Conservation (phyloP, 768 basidiomycete genomes). For the Tylopilus cervinicoccineus region DNA sequence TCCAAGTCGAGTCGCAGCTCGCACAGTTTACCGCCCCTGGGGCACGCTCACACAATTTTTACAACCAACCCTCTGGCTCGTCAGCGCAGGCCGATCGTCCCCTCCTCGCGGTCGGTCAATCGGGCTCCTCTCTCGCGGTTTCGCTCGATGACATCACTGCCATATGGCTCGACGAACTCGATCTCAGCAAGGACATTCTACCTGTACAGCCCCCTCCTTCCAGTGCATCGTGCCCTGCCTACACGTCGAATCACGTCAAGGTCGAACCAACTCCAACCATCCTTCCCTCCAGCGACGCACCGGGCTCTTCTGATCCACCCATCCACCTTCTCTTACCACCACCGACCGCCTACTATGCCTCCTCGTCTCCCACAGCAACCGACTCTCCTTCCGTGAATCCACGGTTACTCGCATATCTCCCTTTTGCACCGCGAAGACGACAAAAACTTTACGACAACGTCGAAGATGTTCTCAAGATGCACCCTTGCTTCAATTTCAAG, state of each 20-base stretch:
- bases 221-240: conserved; percentile 14
- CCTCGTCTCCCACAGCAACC: conserved; percentile 20
- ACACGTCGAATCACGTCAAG: conserved; percentile 27
- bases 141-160: conserved; percentile 53
- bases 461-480: conserved; percentile 42
- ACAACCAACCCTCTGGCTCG: conserved; percentile 10
- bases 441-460: conserved; percentile 37
- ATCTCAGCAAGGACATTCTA: conserved; percentile 30
- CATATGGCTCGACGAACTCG: conserved; percentile 59
- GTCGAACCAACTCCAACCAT: conserved; percentile 30
- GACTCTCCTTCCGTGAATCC: conserved; percentile 35
- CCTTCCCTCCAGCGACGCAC: conserved; percentile 22
- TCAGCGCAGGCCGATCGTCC: conserved; percentile 24
- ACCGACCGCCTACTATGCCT: conserved; percentile 17
- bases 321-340: conserved; percentile 21
- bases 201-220: conserved; percentile 15
- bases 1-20: conserved; percentile 61
- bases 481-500: conserved; percentile 48
- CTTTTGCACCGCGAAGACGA: conserved; percentile 35
- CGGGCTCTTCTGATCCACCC: conserved; percentile 18
- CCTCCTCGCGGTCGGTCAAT: conserved; percentile 35
- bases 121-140: conserved; percentile 48
- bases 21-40: conserved; percentile 41
- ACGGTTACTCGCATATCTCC: conserved; percentile 37
- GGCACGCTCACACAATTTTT: conserved; percentile 19